Conservation (phyloP, 805 yeast species). For the Lachancea meyersii region DNA sequence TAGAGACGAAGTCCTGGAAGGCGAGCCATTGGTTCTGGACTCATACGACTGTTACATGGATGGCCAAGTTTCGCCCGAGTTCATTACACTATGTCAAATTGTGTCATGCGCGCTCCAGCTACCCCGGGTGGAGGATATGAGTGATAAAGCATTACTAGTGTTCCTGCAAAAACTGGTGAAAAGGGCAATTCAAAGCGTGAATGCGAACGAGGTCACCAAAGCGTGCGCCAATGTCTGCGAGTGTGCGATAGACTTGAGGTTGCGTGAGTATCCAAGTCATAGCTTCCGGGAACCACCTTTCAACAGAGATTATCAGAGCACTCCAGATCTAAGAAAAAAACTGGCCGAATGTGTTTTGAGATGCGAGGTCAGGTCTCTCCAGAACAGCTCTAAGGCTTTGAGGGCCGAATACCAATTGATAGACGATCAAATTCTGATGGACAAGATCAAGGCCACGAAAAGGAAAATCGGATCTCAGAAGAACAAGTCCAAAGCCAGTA, state of each 20-base stretch:
- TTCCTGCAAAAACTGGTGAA: conserved; percentile 46
- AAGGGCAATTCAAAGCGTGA: conserved; percentile 57
- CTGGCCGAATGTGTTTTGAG: conserved; percentile 53
- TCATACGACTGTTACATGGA: conserved; percentile 56
- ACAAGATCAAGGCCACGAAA: conserved; percentile 53
- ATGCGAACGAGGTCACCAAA: conserved; percentile 43
- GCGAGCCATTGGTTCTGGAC: conserved; percentile 42
- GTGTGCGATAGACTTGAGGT: conserved; percentile 23
- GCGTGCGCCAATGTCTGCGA: conserved; percentile 27
- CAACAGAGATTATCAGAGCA: conserved; percentile 10
- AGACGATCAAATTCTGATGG: conserved; percentile 53
- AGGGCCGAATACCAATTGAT: conserved; percentile 37
- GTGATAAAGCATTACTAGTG: conserved; percentile 20
- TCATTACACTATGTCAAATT: conserved; percentile 47
- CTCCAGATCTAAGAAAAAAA: conserved; percentile 30
- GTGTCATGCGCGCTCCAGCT: conserved; percentile 36
- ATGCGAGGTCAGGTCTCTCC: conserved; percentile 50
- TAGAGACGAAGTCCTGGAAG: conserved; percentile 34
- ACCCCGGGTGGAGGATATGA: conserved; percentile 20
- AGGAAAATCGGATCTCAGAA: conserved; percentile 15
- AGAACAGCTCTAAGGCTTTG: conserved; percentile 31
- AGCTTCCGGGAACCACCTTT: conserved; percentile 23
- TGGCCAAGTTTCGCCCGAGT: conserved; percentile 57
- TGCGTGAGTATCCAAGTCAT: conserved; percentile 45
- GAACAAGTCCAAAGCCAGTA: conserved; percentile 21